Evolutionary conservation across 805 yeast genomes (phyloP), one percentile per base, ranked within the genome.

Genomic region (Candida namnaoensis): DNA sequence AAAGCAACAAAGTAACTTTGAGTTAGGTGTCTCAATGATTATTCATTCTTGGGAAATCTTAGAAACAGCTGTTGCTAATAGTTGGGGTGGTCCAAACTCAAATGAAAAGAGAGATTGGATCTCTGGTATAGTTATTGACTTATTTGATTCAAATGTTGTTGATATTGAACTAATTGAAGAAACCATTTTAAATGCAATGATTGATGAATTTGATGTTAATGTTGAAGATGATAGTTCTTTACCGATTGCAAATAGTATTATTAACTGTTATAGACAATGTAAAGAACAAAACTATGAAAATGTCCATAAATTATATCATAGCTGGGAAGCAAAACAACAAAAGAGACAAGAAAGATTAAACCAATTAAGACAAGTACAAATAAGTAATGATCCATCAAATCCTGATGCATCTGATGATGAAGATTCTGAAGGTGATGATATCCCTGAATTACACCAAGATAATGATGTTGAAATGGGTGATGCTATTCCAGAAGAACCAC

Each of bases 51-150:
- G 99, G 99, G 93, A 88, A 45, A 88, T 84, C 24, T 66, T 93
- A 40, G 72, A 76, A 38, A 82, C 85, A 1, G 99, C 99, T 0
- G 98, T 93, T 9, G 95, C 78, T 6, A 88, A 86, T 58, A 68
- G 72, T 28, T 93, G 99, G 98, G 99, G 99, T 45, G 99, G 99
- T 1, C 80, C 96, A 12, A 84, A 86, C 32, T 82, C 95, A 12
- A 77, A 73, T 1, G 97, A 86, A 34, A 93, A 93, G 61, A 73
- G 99, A 56, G 99, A 93, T 59, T 93, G 99, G 99, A 73, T 91
- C 48, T 77, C 86, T 5, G 95, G 87, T 5, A 66, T 86, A 12
- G 76, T 91, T 3, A 74, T 88, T 27, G 97, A 88, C 32, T 68
- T 88, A 41, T 93, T 91, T 56, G 69, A 61, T 36, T 80, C 74